Conservation (phyloP, 805 yeast species). For the Saccharomycopsis olivae region DNA sequence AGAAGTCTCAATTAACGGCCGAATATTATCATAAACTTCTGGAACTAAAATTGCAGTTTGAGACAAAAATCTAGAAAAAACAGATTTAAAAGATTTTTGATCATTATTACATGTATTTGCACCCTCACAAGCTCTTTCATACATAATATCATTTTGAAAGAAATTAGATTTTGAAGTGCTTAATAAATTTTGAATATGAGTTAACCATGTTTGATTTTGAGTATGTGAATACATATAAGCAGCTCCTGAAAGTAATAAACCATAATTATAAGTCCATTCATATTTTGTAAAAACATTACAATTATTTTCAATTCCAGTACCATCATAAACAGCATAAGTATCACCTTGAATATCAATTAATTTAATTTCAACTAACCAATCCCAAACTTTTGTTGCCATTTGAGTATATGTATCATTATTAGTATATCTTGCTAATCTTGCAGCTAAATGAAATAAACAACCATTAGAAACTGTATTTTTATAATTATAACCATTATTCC, state of each 20-base stretch:
- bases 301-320: conserved; percentile 43
- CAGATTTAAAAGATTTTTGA: conserved; percentile 68
- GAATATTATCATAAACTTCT: conserved; percentile 35
- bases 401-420: conserved; percentile 61
- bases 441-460: conserved; percentile 67
- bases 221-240: conserved; percentile 62
- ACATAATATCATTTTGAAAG: conserved; percentile 42
- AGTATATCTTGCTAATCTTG: conserved; percentile 75
- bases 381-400: conserved; percentile 62
- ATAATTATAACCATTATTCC: conserved; percentile 82
- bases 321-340: conserved; percentile 18
- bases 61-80: conserved; percentile 54
- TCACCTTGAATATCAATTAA: conserved; percentile 33
- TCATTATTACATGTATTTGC: conserved; percentile 51
- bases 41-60: conserved; percentile 54
- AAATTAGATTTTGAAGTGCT: conserved; percentile 36
- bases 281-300: conserved; percentile 41
- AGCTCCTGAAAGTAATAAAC: conserved; percentile 54
- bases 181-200: conserved; percentile 40
- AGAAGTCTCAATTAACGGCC: conserved; percentile 36
- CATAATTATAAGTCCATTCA: conserved; percentile 73
- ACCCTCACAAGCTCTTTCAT: conserved; percentile 64
- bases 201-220: conserved; percentile 46
- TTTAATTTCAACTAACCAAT: conserved; percentile 52
- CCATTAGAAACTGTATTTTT: conserved; percentile 87